Conservation (phyloP, 768 basidiomycete species). For the Boletus rex-veris region DNA sequence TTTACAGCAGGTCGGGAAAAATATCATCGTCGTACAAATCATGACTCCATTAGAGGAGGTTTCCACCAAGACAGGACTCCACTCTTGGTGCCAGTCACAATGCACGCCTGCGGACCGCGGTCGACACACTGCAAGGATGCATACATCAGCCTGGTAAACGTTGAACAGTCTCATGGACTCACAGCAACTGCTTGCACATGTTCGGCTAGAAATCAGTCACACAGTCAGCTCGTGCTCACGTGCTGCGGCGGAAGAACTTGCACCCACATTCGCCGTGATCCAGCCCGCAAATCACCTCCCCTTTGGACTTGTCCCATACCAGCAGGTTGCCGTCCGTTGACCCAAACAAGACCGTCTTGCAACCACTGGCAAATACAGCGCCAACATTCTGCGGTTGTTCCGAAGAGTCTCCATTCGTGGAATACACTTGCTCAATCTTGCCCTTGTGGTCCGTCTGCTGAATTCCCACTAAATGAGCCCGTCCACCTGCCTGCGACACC, state of each 20-base stretch:
- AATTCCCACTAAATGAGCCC: constrained; percentile 50
- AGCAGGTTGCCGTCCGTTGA: constrained; percentile 50
- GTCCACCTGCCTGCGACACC: constrained; percentile 49
- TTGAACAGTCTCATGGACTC: constrained; percentile 7
- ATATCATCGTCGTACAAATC: constrained; percentile 24
- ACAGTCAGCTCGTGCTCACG: constrained; percentile 6
- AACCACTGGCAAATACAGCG: constrained; percentile 51
- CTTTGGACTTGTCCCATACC: constrained; percentile 60
- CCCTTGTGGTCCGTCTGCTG: constrained; percentile 48
- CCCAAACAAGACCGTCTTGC: constrained; percentile 57
- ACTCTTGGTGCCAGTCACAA: constrained; percentile 55
- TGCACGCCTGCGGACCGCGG: constrained; percentile 35
- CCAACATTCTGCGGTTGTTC: constrained; percentile 40
- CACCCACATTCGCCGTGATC: constrained; percentile 57
- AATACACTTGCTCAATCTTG: constrained; percentile 51
- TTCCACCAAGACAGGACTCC: constrained; percentile 60
- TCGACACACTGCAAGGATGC: constrained; percentile 41
- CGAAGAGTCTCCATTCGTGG: constrained; percentile 34
- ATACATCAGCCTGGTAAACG: constrained; percentile 26
- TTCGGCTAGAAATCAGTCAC: constrained; percentile 22
- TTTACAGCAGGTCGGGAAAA: background rate
- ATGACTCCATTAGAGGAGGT: constrained; percentile 27
- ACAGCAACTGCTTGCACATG: constrained; percentile 35
- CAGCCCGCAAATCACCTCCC: constrained; percentile 52
- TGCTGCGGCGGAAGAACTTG: background rate